A percentile compares a stretch with the other conserved stretches of the same genome.
phyloP scores from a whole-genome alignment of 129 eudicot genomes.

The Pulicaria dysenterica region DNA sequence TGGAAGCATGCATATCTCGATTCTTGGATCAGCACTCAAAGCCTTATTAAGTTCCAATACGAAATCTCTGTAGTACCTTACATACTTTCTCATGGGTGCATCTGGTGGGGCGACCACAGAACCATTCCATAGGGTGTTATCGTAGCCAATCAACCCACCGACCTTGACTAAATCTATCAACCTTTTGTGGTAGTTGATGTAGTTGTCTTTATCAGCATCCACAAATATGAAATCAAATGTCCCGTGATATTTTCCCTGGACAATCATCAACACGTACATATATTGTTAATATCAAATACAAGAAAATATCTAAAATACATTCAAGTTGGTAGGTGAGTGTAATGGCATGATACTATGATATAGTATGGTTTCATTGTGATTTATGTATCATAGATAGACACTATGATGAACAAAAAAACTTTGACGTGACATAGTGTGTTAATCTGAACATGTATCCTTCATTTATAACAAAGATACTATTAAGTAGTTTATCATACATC shows the following conservation, averaged over 20 bases:
- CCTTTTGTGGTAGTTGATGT: slow-evolving; percentile 83
- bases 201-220: slow-evolving; percentile 94
- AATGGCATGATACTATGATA: no score
- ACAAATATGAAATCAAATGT: slow-evolving; percentile 80
- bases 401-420: no score
- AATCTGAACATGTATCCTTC: no score
- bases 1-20: slow-evolving; percentile 90
- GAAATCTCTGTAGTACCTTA: slow-evolving; percentile 75
- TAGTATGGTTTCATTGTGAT: no score
- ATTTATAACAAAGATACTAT: no score
- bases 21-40: slow-evolving; percentile 74
- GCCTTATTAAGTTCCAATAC: slow-evolving; percentile 89
- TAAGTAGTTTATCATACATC: slow-evolving; percentile 41
- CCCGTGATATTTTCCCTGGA: slow-evolving; percentile 67
- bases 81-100: slow-evolving; percentile 82
- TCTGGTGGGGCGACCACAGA: slow-evolving; percentile 77
- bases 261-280: not conserved
- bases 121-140: slow-evolving; percentile 93
- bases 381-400: no score
- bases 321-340: no score
- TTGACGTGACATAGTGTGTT: no score
- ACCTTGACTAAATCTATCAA: slow-evolving; percentile 73
- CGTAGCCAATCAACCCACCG: slow-evolving; percentile 91
- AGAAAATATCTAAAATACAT: not conserved
- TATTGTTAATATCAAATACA: not conserved